Evolutionary conservation across 805 yeast genomes (phyloP).

Genomic region (Suhomyces canberraensis): DNA sequence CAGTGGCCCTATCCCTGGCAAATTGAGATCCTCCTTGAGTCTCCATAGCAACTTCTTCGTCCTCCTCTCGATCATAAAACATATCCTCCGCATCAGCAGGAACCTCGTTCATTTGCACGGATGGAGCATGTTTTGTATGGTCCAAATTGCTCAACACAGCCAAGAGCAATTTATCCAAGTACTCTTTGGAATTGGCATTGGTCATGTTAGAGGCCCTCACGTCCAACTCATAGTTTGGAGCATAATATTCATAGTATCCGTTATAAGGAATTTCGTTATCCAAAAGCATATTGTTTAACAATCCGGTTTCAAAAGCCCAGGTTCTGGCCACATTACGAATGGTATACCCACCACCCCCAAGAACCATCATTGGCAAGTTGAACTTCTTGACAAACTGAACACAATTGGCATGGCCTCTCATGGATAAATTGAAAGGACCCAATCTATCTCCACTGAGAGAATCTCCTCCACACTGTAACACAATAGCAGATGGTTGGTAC

Average conservation of each 20-base stretch:
- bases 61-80: constrained; percentile 80
- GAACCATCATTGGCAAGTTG: constrained; percentile 84
- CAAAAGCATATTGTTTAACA: constrained; percentile 74
- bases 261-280: constrained; percentile 73
- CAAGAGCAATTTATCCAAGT: constrained; percentile 76
- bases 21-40: constrained; percentile 88
- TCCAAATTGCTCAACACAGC: constrained; percentile 77
- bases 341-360: constrained; percentile 99
- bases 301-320: constrained; percentile 92
- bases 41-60: constrained; percentile 72
- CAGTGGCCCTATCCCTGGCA: constrained; percentile 73
- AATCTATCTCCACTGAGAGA: constrained; percentile 92
- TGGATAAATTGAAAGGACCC: constrained; percentile 92
- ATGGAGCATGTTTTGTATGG: constrained; percentile 93
- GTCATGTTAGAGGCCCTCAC: constrained; percentile 96
- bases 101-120: constrained; percentile 87
- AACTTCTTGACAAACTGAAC: constrained; percentile 82
- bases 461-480: constrained; percentile 98
- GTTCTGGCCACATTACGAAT: constrained; percentile 94
- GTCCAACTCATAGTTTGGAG: constrained; percentile 93
- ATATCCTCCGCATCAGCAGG: constrained; percentile 86
- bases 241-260: constrained; percentile 95
- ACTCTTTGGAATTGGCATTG: constrained; percentile 92
- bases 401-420: constrained; percentile 95
- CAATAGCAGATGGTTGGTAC: constrained; percentile 95